These are phyloP conservation scores for Penicillium nordicum DNA, from an alignment of 2,329 filamentous ascomycete genomes.

Conservation along the genomic window DNA sequence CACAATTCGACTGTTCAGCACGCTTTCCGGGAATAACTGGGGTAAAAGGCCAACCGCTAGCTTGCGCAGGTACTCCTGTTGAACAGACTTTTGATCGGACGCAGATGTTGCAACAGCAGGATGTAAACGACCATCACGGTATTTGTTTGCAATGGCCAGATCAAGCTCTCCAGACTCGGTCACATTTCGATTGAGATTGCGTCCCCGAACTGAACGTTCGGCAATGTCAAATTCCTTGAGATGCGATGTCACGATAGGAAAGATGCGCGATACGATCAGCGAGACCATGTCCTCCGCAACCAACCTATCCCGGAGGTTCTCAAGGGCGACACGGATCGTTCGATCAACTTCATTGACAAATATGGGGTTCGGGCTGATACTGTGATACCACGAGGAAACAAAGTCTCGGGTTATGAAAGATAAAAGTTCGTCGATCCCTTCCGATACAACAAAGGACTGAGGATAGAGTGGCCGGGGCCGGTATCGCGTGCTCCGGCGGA, in stretches of 20 bases:
- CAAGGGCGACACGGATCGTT: slow-evolving; percentile 69
- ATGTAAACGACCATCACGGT: slow-evolving; percentile 82
- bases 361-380: slow-evolving; percentile 74
- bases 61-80: slow-evolving; percentile 83
- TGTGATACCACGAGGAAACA: slow-evolving; percentile 80
- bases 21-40: slow-evolving; percentile 66
- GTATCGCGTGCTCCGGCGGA: slow-evolving; percentile 66
- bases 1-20: slow-evolving; percentile 77
- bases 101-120: slow-evolving; percentile 78
- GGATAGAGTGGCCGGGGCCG: slow-evolving; percentile 67
- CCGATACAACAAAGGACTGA: slow-evolving; percentile 71
- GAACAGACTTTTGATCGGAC: slow-evolving; percentile 76
- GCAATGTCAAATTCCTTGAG: slow-evolving; percentile 88
- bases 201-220: slow-evolving; percentile 79
- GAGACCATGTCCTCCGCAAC: slow-evolving; percentile 78
- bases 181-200: slow-evolving; percentile 80
- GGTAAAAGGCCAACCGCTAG: slow-evolving; percentile 71
- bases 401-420: slow-evolving; percentile 77
- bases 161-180: slow-evolving; percentile 97
- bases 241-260: slow-evolving; percentile 84
- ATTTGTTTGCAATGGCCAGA: slow-evolving; percentile 91
- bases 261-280: slow-evolving; percentile 72
- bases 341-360: slow-evolving; percentile 87
- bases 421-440: slow-evolving; percentile 74
- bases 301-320: slow-evolving; percentile 68